Evolutionary conservation across 108 stramenopile genomes (phyloP).

Genomic region (Cyclotella choctawhatcheeana): DNA sequence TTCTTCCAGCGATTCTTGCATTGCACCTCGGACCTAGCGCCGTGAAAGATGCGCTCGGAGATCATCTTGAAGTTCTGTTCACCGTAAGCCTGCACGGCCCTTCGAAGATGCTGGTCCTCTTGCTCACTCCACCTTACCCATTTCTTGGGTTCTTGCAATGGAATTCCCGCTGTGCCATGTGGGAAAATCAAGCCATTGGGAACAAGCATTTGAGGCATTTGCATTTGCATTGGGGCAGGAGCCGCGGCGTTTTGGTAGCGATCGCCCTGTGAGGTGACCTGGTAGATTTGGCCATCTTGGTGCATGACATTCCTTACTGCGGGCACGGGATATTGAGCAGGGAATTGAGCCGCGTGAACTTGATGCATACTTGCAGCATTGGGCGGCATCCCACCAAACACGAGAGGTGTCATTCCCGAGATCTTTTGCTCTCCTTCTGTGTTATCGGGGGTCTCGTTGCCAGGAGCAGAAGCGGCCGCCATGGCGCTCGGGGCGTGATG

Average conservation of each 20-base stretch:
- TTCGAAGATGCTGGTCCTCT: conserved; percentile 50
- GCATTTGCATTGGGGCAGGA: conserved; percentile 6
- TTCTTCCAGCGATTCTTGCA: conserved; percentile 95
- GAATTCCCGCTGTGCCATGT: conserved; percentile 6
- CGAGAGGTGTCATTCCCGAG: conserved; percentile 41
- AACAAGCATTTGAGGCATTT: conserved; percentile 2
- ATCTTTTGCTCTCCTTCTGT: not conserved
- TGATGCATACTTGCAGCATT: not conserved
- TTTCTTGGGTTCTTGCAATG: conserved; percentile 34
- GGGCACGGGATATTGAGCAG: conserved; percentile 12
- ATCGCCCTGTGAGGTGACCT: conserved; percentile 29
- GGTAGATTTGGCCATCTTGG: conserved; percentile 23
- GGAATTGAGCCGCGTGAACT: not conserved
- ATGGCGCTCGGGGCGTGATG: not conserved
- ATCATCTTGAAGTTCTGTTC: conserved; percentile 61
- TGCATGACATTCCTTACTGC: conserved; percentile 6
- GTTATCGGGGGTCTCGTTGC: not conserved
- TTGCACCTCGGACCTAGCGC: conserved; percentile 72
- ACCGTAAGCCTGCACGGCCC: conserved; percentile 42
- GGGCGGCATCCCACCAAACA: conserved; percentile 8
- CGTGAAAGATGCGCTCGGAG: conserved; percentile 48
- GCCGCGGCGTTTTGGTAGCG: not conserved
- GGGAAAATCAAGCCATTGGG: conserved; percentile 11
- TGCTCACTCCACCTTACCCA: conserved; percentile 48
- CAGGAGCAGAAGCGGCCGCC: not conserved